Conservation (phyloP, 1,284 basidiomycete species). For the Moesziomyces globuligerus region DNA sequence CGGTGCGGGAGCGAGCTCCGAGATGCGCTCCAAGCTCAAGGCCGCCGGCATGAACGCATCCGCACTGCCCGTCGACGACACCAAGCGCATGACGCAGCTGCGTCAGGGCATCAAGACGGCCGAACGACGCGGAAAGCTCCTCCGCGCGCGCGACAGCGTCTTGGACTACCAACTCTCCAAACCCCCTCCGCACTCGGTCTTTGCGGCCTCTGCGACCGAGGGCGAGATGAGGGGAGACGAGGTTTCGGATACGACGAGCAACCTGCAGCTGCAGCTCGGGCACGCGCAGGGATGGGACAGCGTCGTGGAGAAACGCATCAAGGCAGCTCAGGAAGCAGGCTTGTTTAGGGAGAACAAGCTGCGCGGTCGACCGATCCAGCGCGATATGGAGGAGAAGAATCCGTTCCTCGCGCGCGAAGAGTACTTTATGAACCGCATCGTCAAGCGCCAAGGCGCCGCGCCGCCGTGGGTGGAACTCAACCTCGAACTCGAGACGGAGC, state of each 20-base stretch:
- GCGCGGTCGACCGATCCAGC: conserved; percentile 77
- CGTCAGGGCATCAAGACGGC: conserved; percentile 73
- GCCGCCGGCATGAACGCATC: conserved; percentile 33
- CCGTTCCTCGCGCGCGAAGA: conserved; percentile 71
- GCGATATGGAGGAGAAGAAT: conserved; percentile 77
- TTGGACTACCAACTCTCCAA: conserved; percentile 76
- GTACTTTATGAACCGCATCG: conserved; percentile 82
- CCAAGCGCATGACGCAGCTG: conserved; percentile 72
- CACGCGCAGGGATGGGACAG: conserved; percentile 58
- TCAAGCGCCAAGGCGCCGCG: conserved; percentile 82
- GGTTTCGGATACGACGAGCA: conserved; percentile 53
- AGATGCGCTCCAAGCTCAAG: conserved; percentile 35
- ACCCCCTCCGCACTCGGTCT: background rate
- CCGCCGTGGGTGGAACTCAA: conserved; percentile 94
- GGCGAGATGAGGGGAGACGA: conserved; percentile 68
- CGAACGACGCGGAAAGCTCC: conserved; percentile 70
- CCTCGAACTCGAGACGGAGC: conserved; percentile 73
- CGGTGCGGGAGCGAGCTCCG: conserved; percentile 7
- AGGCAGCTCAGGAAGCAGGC: conserved; percentile 78
- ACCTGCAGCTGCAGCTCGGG: conserved; percentile 29
- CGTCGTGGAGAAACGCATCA: conserved; percentile 53
- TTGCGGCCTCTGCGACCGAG: background rate
- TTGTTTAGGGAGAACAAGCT: conserved; percentile 79
- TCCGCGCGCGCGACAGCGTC: conserved; percentile 73
- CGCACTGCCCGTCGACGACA: conserved; percentile 68